phyloP scores from a whole-genome alignment of 192 early-diverging fungal genomes.

The Dimargaris xerosporica region DNA sequence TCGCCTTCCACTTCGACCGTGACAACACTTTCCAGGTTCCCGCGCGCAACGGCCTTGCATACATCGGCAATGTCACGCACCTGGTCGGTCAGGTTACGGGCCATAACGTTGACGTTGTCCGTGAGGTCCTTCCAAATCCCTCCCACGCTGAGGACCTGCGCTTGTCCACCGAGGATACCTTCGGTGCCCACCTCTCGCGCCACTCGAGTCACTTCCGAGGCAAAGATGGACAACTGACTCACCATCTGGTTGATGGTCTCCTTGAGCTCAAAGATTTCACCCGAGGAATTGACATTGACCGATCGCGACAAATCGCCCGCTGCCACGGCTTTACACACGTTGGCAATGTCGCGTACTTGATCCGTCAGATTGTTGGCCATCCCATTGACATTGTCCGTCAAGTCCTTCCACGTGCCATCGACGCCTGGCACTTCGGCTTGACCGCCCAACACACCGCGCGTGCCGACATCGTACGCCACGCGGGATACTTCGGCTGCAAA shows the following conservation, averaged over 20 bases:
- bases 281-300: conserved; percentile 22
- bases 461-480: conserved; percentile 51
- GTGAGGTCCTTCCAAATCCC: conserved; percentile 9
- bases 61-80: conserved; percentile 7
- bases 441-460: conserved; percentile 57
- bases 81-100: conserved; percentile 6
- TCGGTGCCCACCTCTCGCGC: conserved; percentile 37
- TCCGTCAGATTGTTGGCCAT: conserved; percentile 34
- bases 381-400: conserved; percentile 36
- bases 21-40: conserved; percentile 8
- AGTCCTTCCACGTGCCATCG: conserved; percentile 38
- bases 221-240: conserved; percentile 30
- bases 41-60: conserved; percentile 5
- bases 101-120: conserved; percentile 11
- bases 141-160: not conserved
- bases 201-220: conserved; percentile 35
- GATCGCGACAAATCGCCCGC: conserved; percentile 27
- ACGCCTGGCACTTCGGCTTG: conserved; percentile 32
- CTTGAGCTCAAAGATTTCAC: conserved; percentile 33
- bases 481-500: conserved; percentile 47
- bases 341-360: conserved; percentile 33
- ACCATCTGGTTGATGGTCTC: conserved; percentile 28
- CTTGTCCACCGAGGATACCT: conserved; percentile 38
- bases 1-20: conserved; percentile 7
- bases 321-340: conserved; percentile 25